These are phyloP conservation scores for Blastocystis sp. DNA, from an alignment of 352 stramenopile genomes.

Conservation along the genomic window DNA sequence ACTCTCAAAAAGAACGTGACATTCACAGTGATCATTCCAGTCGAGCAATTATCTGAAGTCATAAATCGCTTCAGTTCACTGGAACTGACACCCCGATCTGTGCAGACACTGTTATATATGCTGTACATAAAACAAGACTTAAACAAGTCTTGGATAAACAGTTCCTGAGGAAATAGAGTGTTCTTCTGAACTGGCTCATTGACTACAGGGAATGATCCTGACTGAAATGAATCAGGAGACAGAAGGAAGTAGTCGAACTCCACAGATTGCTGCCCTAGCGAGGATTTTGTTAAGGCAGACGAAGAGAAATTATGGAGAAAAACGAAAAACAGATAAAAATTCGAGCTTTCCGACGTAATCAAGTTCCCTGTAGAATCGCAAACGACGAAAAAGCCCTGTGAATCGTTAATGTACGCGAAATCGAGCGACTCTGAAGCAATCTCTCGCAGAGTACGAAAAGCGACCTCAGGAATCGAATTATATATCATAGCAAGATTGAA, in stretches of 20 bases:
- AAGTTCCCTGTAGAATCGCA: not conserved
- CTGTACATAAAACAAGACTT: slow-evolving; percentile 55
- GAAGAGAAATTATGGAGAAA: slow-evolving; percentile 33
- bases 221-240: not conserved
- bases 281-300: not conserved
- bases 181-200: not conserved
- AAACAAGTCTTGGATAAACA: not conserved
- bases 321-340: slow-evolving; percentile 32
- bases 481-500: not conserved
- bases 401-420: slow-evolving; percentile 36
- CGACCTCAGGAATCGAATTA: not conserved
- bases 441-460: not conserved
- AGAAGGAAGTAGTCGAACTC: slow-evolving; percentile 20
- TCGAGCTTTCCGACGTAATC: not conserved
- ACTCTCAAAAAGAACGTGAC: not conserved
- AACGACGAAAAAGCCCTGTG: not conserved
- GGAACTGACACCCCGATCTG: not conserved
- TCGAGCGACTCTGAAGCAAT: not conserved
- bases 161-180: not conserved
- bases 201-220: not conserved
- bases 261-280: not conserved
- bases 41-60: not conserved
- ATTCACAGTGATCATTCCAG: not conserved
- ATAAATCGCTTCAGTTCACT: not conserved
- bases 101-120: not conserved